These are phyloP conservation scores for Atkinsonella hypoxylon DNA, from an alignment of 2,329 filamentous ascomycete genomes.

Conservation along the genomic window DNA sequence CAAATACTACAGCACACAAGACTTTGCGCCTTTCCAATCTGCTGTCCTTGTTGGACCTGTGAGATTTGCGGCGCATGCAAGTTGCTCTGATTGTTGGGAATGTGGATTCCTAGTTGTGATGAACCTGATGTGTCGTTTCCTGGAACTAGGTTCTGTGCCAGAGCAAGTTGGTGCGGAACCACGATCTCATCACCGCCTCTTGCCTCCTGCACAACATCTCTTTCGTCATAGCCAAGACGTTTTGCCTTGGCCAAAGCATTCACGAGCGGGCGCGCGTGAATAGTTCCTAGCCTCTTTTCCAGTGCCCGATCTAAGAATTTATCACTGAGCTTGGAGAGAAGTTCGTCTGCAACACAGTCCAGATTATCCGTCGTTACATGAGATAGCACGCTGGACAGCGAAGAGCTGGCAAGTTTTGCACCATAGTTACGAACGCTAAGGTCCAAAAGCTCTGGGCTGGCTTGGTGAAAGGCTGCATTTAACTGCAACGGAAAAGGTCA, in stretches of 20 bases:
- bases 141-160: slow-evolving; percentile 4
- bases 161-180: slow-evolving; percentile 19
- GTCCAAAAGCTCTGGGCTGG: slow-evolving; percentile 23
- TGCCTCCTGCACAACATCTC: slow-evolving; percentile 35
- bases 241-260: slow-evolving; percentile 45
- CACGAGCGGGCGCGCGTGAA: slow-evolving; percentile 40
- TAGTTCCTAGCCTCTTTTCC: slow-evolving; percentile 38
- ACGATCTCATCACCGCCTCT: slow-evolving; percentile 22
- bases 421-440: slow-evolving; percentile 35
- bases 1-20: slow-evolving; percentile 19
- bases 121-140: not conserved
- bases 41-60: not conserved
- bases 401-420: slow-evolving; percentile 25
- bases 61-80: not conserved
- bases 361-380: slow-evolving; percentile 29
- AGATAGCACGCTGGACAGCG: slow-evolving; percentile 28
- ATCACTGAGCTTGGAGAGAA: slow-evolving; percentile 35
- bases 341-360: slow-evolving; percentile 30
- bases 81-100: not conserved
- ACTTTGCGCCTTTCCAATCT: not conserved
- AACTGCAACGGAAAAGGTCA: slow-evolving; percentile 26
- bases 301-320: slow-evolving; percentile 40
- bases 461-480: slow-evolving; percentile 36
- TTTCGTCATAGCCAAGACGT: slow-evolving; percentile 42
- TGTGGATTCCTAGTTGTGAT: not conserved